Percentiles rank a stretch among this genome's conserved stretches.
phyloP scores from a whole-genome alignment of 1,284 basidiomycete species.

The Boletus nobilissimus region DNA sequence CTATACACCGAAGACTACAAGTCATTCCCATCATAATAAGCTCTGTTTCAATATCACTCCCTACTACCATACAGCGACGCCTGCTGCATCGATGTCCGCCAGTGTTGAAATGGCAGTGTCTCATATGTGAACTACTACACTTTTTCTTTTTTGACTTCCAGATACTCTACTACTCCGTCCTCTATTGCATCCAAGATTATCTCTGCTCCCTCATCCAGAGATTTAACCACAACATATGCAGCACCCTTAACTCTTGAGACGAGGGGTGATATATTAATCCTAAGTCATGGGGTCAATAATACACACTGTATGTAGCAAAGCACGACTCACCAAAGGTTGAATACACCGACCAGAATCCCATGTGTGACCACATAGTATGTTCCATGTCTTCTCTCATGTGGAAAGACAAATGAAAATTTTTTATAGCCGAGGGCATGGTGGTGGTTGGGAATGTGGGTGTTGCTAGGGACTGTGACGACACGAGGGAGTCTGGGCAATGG shows the following conservation, averaged over 20 bases:
- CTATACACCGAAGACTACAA: too few relatives aligned
- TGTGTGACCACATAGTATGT: background rate
- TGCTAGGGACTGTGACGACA: background rate
- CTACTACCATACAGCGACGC: too few relatives aligned
- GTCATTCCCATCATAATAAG: too few relatives aligned
- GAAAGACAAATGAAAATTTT: background rate
- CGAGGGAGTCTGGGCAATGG: background rate
- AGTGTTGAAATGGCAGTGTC: background rate
- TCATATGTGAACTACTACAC: background rate
- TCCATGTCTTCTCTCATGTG: background rate
- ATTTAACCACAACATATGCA: background rate
- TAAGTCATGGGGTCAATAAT: background rate
- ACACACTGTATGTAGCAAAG: background rate
- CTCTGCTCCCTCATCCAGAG: background rate
- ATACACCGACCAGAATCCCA: background rate
- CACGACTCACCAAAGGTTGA: background rate
- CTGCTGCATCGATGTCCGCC: background rate
- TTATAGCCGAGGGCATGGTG: background rate
- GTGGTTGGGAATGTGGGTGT: background rate
- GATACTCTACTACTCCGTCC: background rate
- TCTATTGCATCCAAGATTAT: background rate
- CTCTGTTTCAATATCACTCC: too few relatives aligned
- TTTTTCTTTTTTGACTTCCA: background rate
- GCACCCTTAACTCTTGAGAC: background rate
- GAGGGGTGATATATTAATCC: background rate